Percentiles rank a stretch among this genome's conserved stretches.
phyloP scores from a whole-genome alignment of 2,329 filamentous ascomycete genomes.

The Ceratocystis huliohia region DNA sequence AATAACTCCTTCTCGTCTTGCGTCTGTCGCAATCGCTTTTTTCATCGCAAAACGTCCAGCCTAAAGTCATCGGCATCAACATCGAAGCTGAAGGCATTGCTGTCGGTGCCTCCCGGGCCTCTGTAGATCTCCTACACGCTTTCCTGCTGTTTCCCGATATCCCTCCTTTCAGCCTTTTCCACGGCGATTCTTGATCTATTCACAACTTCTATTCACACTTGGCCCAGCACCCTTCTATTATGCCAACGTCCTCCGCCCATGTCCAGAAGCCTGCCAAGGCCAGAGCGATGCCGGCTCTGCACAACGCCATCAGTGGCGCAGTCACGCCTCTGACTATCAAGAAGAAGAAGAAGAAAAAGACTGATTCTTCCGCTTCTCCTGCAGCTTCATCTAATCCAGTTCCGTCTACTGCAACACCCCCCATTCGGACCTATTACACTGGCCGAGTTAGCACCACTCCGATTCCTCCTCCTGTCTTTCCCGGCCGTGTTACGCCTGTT shows the following conservation, averaged over 20 bases:
- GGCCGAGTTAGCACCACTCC: slow-evolving; percentile 19
- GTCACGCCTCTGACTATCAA: slow-evolving; percentile 15
- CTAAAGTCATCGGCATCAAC: neutral
- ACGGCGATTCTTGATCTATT: too few species aligned
- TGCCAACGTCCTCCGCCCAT: neutral
- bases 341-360: slow-evolving; percentile 13
- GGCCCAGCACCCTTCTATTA: neutral
- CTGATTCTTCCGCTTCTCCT: slow-evolving; percentile 3
- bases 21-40: neutral
- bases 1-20: neutral
- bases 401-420: slow-evolving; percentile 13
- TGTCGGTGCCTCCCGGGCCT: too few species aligned
- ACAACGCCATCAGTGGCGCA: slow-evolving; percentile 9
- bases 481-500: slow-evolving; percentile 1
- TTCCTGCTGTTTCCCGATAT: too few species aligned
- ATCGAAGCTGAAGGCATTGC: too few species aligned
- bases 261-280: neutral
- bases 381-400: neutral
- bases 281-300: neutral
- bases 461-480: slow-evolving; percentile 14
- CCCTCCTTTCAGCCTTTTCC: too few species aligned
- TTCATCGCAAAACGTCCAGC: neutral
- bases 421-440: slow-evolving; percentile 14
- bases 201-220: too few species aligned
- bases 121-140: too few species aligned